These are phyloP conservation scores for Penicillium sp. DNA, from an alignment of 2,329 filamentous ascomycete species.

Conservation along the genomic window DNA sequence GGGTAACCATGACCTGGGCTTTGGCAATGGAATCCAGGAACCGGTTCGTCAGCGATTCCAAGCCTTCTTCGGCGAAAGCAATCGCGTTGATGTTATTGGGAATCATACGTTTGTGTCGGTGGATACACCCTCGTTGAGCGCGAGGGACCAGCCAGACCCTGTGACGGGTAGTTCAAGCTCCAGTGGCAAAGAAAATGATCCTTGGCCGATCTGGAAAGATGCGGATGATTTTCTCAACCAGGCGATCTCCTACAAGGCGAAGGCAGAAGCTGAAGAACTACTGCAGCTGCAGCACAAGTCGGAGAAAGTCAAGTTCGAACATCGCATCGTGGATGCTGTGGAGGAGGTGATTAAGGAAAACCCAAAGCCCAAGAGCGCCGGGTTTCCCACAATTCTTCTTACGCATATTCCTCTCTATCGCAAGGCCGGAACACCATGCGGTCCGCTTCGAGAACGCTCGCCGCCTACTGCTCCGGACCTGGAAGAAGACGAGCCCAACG, in stretches of 20 bases:
- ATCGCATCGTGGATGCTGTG: slow-evolving; percentile 60
- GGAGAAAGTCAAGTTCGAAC: slow-evolving; percentile 56
- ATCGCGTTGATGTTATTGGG: slow-evolving; percentile 83
- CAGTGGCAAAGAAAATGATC: slow-evolving; percentile 51
- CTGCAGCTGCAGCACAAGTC: slow-evolving; percentile 61
- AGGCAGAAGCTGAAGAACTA: slow-evolving; percentile 68
- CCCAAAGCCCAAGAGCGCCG: slow-evolving; percentile 35
- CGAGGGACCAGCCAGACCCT: slow-evolving; percentile 58
- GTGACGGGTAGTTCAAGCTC: slow-evolving; percentile 46
- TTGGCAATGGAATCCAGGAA: slow-evolving; percentile 78
- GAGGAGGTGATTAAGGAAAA: slow-evolving; percentile 37
- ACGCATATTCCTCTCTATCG: slow-evolving; percentile 90
- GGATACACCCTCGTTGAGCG: slow-evolving; percentile 84
- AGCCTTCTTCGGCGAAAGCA: slow-evolving; percentile 86
- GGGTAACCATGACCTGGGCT: slow-evolving; percentile 93
- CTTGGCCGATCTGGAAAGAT: slow-evolving; percentile 69
- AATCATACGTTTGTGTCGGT: slow-evolving; percentile 96
- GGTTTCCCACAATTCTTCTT: slow-evolving; percentile 83
- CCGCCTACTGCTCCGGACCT: slow-evolving; percentile 63
- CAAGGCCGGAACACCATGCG: slow-evolving; percentile 78
- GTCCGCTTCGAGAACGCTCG: slow-evolving; percentile 78
- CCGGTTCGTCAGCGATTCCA: slow-evolving; percentile 80
- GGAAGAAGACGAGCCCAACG: slow-evolving; percentile 67
- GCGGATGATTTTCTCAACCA: slow-evolving; percentile 71
- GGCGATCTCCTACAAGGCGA: slow-evolving; percentile 64